These are phyloP conservation scores for Trichoderma sp. DNA, from an alignment of 2,329 filamentous ascomycete genomes.

Conservation along the genomic window DNA sequence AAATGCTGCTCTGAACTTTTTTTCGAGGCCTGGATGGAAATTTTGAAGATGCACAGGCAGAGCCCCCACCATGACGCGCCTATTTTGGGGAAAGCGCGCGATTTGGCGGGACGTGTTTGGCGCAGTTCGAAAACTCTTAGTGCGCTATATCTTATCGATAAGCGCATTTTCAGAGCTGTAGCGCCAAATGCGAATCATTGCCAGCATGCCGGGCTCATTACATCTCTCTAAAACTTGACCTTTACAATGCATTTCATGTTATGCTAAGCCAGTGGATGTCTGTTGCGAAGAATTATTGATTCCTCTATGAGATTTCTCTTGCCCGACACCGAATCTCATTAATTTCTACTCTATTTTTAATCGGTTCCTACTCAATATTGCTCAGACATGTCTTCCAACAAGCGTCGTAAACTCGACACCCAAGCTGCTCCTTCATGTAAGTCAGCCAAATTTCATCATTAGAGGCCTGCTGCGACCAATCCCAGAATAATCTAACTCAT, in stretches of 20 bases:
- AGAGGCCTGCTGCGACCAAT: not conserved
- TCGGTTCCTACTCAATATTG: not conserved
- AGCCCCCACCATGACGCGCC: constrained; percentile 22
- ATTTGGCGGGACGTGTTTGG: constrained; percentile 11
- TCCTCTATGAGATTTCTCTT: fast-evolving
- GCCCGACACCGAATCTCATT: too few relatives aligned
- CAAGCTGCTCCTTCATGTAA: constrained; percentile 35
- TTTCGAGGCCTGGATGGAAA: constrained; percentile 13
- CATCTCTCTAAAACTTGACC: not conserved
- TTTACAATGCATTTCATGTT: not conserved
- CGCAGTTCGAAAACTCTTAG: constrained; percentile 11
- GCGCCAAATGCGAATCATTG: not conserved
- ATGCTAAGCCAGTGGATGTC: not conserved
- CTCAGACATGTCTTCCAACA: constrained; percentile 32
- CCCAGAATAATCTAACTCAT: not conserved
- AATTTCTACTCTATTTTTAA: not conserved
- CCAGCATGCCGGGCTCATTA: not conserved
- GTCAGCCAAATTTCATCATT: constrained; percentile 9
- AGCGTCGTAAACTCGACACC: constrained; percentile 39
- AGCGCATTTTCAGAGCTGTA: not conserved
- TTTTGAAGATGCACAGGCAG: constrained; percentile 18
- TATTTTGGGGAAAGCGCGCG: constrained; percentile 13
- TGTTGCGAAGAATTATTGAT: not conserved
- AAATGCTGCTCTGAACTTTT: constrained; percentile 4
- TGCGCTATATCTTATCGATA: constrained; percentile 8